Evolutionary conservation across 192 early-diverging fungal species (phyloP).

Genomic region (Coemansia sp.): DNA sequence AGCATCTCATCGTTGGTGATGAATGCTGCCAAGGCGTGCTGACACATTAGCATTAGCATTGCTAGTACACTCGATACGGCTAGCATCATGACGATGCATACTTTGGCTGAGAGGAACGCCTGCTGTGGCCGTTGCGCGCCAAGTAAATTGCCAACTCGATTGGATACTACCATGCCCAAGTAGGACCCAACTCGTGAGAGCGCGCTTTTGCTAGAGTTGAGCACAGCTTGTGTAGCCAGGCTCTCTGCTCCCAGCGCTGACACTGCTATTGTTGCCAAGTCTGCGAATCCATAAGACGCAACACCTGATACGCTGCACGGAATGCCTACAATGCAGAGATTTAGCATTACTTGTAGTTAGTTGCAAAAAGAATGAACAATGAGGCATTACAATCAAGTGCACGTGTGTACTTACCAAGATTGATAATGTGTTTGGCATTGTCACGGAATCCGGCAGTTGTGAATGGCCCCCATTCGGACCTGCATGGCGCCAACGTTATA

Average conservation of each 20-base stretch:
- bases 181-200: conserved; percentile 71
- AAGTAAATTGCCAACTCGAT: conserved; percentile 76
- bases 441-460: conserved; percentile 25
- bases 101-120: conserved; percentile 37
- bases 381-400: background rate
- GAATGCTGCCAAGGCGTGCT: conserved; percentile 56
- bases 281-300: conserved; percentile 58
- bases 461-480: conserved; percentile 39
- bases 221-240: conserved; percentile 81
- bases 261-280: conserved; percentile 71
- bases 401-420: conserved; percentile 27
- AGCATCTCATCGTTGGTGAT: conserved; percentile 45
- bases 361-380: background rate
- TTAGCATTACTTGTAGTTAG: background rate
- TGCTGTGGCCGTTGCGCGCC: conserved; percentile 57
- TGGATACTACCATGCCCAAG: conserved; percentile 75
- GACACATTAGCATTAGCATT: conserved; percentile 57
- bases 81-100: conserved; percentile 55
- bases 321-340: conserved; percentile 17
- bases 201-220: conserved; percentile 71
- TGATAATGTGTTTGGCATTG: conserved; percentile 30
- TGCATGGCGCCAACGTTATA: conserved; percentile 36
- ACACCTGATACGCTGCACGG: conserved; percentile 47
- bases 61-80: conserved; percentile 25
- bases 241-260: conserved; percentile 71